Evolutionary conservation across 2,329 filamentous ascomycete genomes (phyloP).

Genomic region (Teratosphaeria pseudoeucalypti): DNA sequence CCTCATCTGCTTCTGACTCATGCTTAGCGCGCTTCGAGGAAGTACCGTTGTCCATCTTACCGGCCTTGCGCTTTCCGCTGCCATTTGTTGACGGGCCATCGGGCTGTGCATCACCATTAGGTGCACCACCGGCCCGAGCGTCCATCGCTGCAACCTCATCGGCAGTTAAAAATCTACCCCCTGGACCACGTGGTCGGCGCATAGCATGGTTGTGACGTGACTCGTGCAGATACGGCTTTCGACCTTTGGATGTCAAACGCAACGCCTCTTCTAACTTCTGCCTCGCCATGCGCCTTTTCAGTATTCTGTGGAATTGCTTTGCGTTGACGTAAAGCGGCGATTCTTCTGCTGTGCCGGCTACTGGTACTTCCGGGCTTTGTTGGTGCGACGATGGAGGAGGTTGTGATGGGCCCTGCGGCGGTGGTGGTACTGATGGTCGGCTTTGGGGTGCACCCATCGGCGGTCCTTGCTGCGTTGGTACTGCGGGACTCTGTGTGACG

Average conservation of each 20-base stretch:
- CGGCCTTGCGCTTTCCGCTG: conserved; percentile 43
- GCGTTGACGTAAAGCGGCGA: conserved; percentile 96
- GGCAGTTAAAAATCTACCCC: conserved; percentile 88
- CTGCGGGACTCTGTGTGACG: conserved; percentile 56
- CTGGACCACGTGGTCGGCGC: conserved; percentile 84
- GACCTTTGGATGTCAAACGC: conserved; percentile 82
- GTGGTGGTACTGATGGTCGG: not conserved
- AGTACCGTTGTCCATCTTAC: conserved; percentile 15
- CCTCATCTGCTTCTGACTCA: conserved; percentile 25
- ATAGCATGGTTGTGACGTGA: conserved; percentile 97
- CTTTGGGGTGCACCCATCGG: conserved; percentile 38
- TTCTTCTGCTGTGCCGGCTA: conserved; percentile 65
- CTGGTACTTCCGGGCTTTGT: conserved; percentile 43
- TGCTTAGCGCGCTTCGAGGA: conserved; percentile 19
- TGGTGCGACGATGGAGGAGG: conserved; percentile 51
- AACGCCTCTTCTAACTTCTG: conserved; percentile 90
- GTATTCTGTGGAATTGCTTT: conserved; percentile 94
- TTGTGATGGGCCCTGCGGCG: conserved; percentile 63
- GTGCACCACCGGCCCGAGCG: not conserved
- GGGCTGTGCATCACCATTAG: not conserved
- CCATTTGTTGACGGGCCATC: conserved; percentile 9
- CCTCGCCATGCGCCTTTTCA: conserved; percentile 85
- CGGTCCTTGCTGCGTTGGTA: conserved; percentile 23
- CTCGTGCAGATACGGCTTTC: conserved; percentile 95
- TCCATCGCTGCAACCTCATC: conserved; percentile 92